A percentile compares a stretch with the other conserved stretches of the same genome.
Evolutionary conservation across 306 rosid genomes (phyloP).

Genomic region (Vicia faba): DNA sequence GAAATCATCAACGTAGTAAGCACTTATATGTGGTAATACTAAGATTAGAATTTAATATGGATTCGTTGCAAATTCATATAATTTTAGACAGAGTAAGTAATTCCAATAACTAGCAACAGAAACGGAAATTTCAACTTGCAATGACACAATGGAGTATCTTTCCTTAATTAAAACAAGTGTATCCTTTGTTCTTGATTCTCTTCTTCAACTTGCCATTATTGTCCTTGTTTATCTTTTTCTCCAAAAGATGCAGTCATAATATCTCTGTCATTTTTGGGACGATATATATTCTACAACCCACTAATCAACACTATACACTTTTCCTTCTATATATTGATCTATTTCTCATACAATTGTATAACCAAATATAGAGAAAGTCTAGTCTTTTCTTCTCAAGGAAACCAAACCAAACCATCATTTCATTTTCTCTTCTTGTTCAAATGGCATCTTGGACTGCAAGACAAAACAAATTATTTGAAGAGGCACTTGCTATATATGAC

Average conservation of each 20-base stretch:
- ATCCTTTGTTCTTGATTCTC: conserved; percentile 51
- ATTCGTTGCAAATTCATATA: neutral
- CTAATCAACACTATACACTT: conserved; percentile 36
- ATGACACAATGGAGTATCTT: conserved; percentile 38
- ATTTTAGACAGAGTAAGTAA: neutral
- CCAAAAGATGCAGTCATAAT: conserved; percentile 43
- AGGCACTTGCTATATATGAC: conserved; percentile 70
- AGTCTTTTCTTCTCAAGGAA: conserved; percentile 19
- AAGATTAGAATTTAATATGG: neutral
- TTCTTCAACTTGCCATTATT: conserved; percentile 44
- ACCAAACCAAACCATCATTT: conserved; percentile 12
- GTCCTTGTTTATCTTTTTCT: conserved; percentile 43
- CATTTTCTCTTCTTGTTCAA: neutral
- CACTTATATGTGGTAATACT: neutral
- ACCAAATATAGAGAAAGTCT: conserved; percentile 26
- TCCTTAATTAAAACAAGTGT: conserved; percentile 41
- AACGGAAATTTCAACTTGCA: conserved; percentile 36
- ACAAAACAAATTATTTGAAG: conserved; percentile 74
- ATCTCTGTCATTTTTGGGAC: conserved; percentile 47
- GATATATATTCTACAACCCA: conserved; percentile 60
- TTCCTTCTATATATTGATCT: conserved; percentile 48
- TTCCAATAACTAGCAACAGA: neutral
- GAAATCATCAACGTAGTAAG: too few relatives aligned
- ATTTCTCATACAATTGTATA: conserved; percentile 42
- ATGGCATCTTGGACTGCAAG: conserved; percentile 50